Base-by-base conservation (phyloP, 164 flowering plant species). In the Vitis labrusca region DNA sequence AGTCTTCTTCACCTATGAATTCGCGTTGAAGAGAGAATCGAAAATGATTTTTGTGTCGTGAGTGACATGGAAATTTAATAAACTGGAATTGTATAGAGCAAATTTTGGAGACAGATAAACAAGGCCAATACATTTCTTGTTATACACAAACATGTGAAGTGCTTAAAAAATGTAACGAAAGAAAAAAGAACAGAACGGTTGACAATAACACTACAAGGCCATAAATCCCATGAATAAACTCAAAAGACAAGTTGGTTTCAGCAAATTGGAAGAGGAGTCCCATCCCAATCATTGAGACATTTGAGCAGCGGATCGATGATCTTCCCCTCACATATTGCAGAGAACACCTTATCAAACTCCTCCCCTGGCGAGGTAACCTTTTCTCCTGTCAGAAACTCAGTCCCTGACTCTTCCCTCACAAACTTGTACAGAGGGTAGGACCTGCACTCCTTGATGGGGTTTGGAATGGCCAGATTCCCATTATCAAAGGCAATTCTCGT, bases 221-320 rank as follows among this genome's bases (percentile, higher is more conserved):
- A 37, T 37, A 37, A 37, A 37, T 37, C 44, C 7, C 6, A 37
- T 6, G 7, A 37, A 37, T 6, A 37, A 37, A 37, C 44, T 37
- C 44, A 37, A 6, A 37, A 37, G 5, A n/a, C 9, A 14, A 10
- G 23, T 14, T 32, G 29, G 50, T 23, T 63, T 80, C 44, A 85
- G 67, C 77, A 82, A 16, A 87, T 79, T 8, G 89, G 89, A 29
- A 84, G 79, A 30, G 92, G 89, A 54, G 74, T 74, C 6, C 92
- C 92, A 69, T 86, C 76, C 92, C 92, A 88, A 0, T 74, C 82
- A 61, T 78, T 66, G 16, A 88, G 67, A 66, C 89, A 86, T 5
- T 84, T 75, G 8, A 86, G 78, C 19, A 88, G 30, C 7, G 90
- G 89, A 65, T 86, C 90, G 37, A 84, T 81, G 68, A 88, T 9